phyloP scores from a whole-genome alignment of 305 asterid genomes.

The Lippia alba region DNA sequence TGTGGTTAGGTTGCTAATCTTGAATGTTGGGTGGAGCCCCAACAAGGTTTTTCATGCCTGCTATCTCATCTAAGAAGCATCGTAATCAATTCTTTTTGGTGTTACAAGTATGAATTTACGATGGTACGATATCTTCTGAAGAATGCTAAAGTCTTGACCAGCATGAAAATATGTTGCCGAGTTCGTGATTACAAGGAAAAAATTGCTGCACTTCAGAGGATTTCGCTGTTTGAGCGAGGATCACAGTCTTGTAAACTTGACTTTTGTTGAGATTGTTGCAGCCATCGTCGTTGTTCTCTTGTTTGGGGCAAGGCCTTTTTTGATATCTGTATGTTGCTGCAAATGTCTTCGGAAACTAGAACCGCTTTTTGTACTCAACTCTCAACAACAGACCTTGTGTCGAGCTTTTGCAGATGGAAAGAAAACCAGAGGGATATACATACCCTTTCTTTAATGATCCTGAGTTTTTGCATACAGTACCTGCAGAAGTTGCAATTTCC shows the following conservation, averaged over 20 bases:
- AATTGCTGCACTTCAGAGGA: not conserved
- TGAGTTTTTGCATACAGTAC: no score
- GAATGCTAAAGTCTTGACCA: not conserved
- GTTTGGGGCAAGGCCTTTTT: no score
- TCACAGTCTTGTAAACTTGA: not conserved
- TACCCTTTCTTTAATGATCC: no score
- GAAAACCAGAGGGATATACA: no score
- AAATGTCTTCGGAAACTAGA: no score
- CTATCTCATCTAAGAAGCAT: not conserved
- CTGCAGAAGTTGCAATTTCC: no score
- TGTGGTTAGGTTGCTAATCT: not conserved
- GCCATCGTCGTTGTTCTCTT: no score
- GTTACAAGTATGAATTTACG: not conserved
- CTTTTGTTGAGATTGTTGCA: no score
- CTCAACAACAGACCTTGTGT: no score
- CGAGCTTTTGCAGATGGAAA: no score
- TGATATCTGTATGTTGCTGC: no score
- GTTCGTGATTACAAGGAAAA: not conserved
- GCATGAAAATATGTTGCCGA: not conserved
- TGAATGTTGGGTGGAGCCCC: not conserved
- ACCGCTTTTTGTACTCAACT: no score
- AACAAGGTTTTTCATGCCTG: not conserved
- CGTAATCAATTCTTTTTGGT: not conserved
- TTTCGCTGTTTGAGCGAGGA: not conserved
- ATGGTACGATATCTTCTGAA: not conserved